Conservation (phyloP, 2,329 filamentous ascomycete genomes). For the Alternaria atra region DNA sequence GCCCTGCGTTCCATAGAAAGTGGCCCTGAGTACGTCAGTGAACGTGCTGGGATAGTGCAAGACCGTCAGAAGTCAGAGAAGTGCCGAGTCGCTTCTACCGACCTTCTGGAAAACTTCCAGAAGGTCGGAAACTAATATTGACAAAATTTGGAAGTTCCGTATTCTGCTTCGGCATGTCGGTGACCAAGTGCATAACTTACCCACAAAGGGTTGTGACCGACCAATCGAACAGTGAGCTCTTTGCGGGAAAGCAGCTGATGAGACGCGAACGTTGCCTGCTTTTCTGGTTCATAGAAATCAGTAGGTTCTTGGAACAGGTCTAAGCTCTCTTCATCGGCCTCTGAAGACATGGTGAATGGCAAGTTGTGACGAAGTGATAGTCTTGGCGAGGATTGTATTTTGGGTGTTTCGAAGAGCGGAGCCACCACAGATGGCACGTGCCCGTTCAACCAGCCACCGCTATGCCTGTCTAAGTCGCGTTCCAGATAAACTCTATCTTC, state of each 20-base stretch:
- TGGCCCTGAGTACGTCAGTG: slow-evolving; percentile 66
- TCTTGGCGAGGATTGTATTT: slow-evolving; percentile 32
- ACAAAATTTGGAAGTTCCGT: slow-evolving; percentile 4
- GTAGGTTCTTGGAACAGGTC: slow-evolving; percentile 81
- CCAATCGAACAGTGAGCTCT: slow-evolving; percentile 75
- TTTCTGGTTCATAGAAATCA: slow-evolving; percentile 80
- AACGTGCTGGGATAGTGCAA: not conserved
- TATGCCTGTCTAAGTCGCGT: slow-evolving; percentile 20
- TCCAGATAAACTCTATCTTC: slow-evolving; percentile 14
- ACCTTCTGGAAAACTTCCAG: slow-evolving; percentile 1
- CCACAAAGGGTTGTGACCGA: slow-evolving; percentile 88
- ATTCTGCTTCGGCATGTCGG: slow-evolving; percentile 1
- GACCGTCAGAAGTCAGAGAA: not conserved
- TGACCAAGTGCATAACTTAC: slow-evolving; percentile 54
- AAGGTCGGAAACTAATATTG: not conserved
- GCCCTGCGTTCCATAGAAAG: slow-evolving; percentile 88
- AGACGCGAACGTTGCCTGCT: slow-evolving; percentile 75
- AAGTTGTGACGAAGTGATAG: slow-evolving; percentile 20
- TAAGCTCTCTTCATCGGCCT: slow-evolving; percentile 49
- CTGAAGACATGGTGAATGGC: slow-evolving; percentile 37
- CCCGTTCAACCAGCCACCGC: slow-evolving; percentile 17
- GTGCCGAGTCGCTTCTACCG: not conserved
- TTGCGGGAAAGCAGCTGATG: slow-evolving; percentile 75
- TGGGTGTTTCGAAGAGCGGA: slow-evolving; percentile 22
- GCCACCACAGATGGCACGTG: slow-evolving; percentile 19